Base-by-base conservation (phyloP, 2,329 filamentous ascomycete genomes). In the Fusarium poae region DNA sequence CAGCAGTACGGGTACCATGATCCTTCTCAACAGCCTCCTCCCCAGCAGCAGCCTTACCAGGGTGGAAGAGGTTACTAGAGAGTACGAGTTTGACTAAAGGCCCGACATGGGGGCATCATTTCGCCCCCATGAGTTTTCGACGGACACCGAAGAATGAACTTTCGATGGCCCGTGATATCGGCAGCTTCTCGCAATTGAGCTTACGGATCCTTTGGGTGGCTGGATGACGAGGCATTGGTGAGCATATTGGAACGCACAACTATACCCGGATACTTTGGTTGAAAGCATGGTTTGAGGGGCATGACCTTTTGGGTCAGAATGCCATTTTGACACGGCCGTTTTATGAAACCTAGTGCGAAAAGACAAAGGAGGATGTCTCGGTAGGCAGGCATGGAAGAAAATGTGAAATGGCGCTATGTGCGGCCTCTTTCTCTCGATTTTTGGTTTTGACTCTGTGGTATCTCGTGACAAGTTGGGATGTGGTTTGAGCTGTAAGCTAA, bases 1-100 rank as follows among this genome's bases (percentile, higher is more conserved):
- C 70, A 72, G 39, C 70, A 72, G 40, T 86, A 85, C 65, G 82
- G 80, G 51, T 87, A 87, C 70, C 75, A 79, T 21, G 82, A 86
- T 65, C 83, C 78, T 48, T 79, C 79, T 44, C 79, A 79, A 69
- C 80, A 80, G 64, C 79, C 76, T 46, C 77, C 70, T 30, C 81
- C 76, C 57, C 79, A 72, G 46, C 76, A 71, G 52, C 72, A 79
- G 67, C 80, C 78, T 46, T 79, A 77, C 49, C 82, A 81, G 68
- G 80, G 78, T 35, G 78, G 77, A 52, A 69, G 81, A 51, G 81
- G 82, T 62, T 85, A 51, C 35, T 51, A 69, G 81, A 51, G 81
- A 82, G 62, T 85, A 18, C 35, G 37, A 81, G 61, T 43, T 50
- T n/a, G 40, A 49, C 55, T 48, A 35, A 27, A 40, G 53, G 21